phyloP scores from a whole-genome alignment of 306 rosid species.

The Vigna angularis region DNA sequence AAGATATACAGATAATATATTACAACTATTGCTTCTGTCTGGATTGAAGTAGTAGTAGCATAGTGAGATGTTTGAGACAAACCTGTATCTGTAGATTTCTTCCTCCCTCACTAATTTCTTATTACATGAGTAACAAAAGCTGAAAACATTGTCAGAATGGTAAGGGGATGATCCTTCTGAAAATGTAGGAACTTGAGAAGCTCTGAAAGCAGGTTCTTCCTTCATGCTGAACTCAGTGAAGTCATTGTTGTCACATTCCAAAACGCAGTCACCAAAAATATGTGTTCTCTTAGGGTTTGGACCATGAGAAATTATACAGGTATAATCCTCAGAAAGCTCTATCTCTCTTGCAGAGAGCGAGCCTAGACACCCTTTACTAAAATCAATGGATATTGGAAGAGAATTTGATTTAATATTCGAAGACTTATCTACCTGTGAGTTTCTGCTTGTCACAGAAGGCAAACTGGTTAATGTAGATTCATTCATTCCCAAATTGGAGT shows the following conservation, averaged over 20 bases:
- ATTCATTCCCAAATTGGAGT: conserved; percentile 40
- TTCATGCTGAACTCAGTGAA: conserved; percentile 51
- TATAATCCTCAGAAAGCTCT: conserved; percentile 92
- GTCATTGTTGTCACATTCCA: conserved; percentile 75
- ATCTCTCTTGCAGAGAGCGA: conserved; percentile 79
- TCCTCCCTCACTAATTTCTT: conserved; percentile 62
- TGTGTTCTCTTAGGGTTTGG: conserved; percentile 85
- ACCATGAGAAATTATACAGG: conserved; percentile 93
- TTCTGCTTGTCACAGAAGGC: conserved; percentile 37
- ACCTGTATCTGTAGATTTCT: conserved; percentile 64
- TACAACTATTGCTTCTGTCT: conserved; percentile 29
- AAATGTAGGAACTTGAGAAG: conserved; percentile 46
- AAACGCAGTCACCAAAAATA: conserved; percentile 88
- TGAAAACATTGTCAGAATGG: conserved; percentile 43
- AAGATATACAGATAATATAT: conserved; percentile 21
- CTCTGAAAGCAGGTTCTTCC: conserved; percentile 53
- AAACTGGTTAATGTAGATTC: conserved; percentile 42
- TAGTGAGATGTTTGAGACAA: conserved; percentile 37
- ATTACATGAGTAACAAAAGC: conserved; percentile 62
- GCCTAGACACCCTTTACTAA: conserved; percentile 54
- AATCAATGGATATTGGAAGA: conserved; percentile 67
- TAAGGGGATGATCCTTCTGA: conserved; percentile 44
- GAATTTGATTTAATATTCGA: conserved; percentile 60
- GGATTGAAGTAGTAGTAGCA: not conserved
- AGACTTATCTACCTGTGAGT: conserved; percentile 46